These are phyloP conservation scores for Boletus bicolor DNA, from an alignment of 768 basidiomycete species.

Conservation along the genomic window DNA sequence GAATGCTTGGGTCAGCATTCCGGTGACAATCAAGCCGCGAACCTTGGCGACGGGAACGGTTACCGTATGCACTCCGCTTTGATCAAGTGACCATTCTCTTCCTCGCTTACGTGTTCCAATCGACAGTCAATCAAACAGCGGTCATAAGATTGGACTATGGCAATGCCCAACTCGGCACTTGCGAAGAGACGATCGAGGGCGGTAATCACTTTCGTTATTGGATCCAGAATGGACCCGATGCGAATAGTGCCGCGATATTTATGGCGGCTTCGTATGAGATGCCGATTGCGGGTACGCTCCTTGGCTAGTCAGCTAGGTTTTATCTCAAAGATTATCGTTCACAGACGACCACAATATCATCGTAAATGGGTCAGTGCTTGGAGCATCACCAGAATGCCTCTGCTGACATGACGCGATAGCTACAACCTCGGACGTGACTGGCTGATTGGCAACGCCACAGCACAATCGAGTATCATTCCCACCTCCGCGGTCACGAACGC, in stretches of 20 bases:
- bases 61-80: conserved; percentile 45
- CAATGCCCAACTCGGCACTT: conserved; percentile 77
- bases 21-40: conserved; percentile 62
- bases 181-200: conserved; percentile 80
- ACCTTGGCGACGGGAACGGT: conserved; percentile 84
- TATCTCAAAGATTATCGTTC: not conserved
- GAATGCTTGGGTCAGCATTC: conserved; percentile 86
- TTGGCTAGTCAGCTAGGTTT: conserved; percentile 6
- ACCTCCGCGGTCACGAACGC: conserved; percentile 38
- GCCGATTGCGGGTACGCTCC: conserved; percentile 53
- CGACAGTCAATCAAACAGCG: conserved; percentile 74
- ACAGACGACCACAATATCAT: conserved; percentile 68
- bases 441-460: conserved; percentile 81
- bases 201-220: conserved; percentile 90
- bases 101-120: not conserved
- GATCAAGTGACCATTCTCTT: not conserved
- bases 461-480: conserved; percentile 30
- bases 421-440: conserved; percentile 84
- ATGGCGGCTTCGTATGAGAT: conserved; percentile 73
- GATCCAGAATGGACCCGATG: conserved; percentile 66
- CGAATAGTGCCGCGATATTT: conserved; percentile 71
- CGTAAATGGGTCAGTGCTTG: conserved; percentile 52
- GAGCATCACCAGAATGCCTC: not conserved
- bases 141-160: conserved; percentile 86
- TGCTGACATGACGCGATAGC: conserved; percentile 25